Evolutionary conservation across 116 monocot species (phyloP), one percentile per base, ranked within the genome.

Genomic region (Dioscorea cayenensis): DNA sequence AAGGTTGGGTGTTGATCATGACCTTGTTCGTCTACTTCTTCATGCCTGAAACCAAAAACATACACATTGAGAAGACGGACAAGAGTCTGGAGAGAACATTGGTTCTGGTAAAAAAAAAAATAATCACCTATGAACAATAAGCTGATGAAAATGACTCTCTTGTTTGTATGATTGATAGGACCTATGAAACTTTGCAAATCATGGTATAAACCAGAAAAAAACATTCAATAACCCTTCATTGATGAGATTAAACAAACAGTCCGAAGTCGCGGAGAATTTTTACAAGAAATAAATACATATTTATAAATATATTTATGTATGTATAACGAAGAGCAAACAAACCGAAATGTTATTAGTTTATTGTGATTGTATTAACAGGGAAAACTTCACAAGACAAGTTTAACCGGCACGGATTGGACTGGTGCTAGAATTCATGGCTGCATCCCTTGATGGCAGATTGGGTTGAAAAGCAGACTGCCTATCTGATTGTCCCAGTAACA

Each of bases 381-480:
- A 43, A 12, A 3, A 43, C 43, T 43, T 43, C 43, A 43, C 43
- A 43, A 9, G 11, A 43, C 1, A 9, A 12, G 43, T 43, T 43
- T 32, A 32, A 32, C 32, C 32, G 32, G 12, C 43, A 62, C 59
- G 77, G 74, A 74, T 82, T 23, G 70, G 70, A 67, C 38, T 67
- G 20, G 70, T 38, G 58, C 70, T 28, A 5, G 82, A 82, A 59
- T 70, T 77, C 68, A 82, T 60, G 38, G 36, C n/a, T 67, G 79
- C 65, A 55, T 64, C 66, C 63, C 64, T 23, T 14, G 73, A 3
- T 25, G 85, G 28, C 16, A 82, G 76, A 65, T 84, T 85, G 13
- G 84, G 75, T 76, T 92, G 92, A 92, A 66, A 43, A 43, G 92
- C 92, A 32, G 92, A 92, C 71, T 80, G 92, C 51, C 92, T 76